Base-by-base conservation (phyloP, 1,284 basidiomycete species). In the Ceratobasidium sp. region DNA sequence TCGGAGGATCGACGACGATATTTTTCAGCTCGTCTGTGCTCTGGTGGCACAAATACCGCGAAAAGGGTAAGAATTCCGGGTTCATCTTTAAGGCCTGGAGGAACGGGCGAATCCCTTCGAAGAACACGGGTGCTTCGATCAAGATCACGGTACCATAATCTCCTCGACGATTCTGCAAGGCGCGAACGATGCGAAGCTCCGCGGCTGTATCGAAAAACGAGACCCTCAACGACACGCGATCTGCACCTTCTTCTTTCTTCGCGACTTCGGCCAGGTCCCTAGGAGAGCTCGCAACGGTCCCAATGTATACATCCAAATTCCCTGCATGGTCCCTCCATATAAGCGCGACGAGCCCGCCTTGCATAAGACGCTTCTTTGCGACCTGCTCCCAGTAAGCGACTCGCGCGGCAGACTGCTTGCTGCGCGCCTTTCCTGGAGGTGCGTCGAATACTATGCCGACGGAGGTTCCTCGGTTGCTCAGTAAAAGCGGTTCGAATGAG, bases 21-120 rank as follows among this genome's bases (percentile, higher is more conserved):
- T 80, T 78, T 0, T 73, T 64, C 44, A 87, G 78, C 71, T 80
- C 80, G 17, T 78, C 79, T 0, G 75, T 75, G 2, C 83, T 82
- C 27, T 79, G 71, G 75, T 85, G 85, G 0, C 83, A 83, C 19
- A 91, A 83, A 77, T 90, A 90, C 24, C 82, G 81, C 0, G 82
- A 78, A 77, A 91, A 89, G 0, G 90, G 90, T 0, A 91, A 74
- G 0, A 81, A 80, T 60, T 86, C 85, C 0, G 90, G 89, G 53
- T 87, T 87, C 27, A 82, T 81, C 14, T 81, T 62, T 17, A 91
- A 82, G 0, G 87, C 85, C 56, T 89, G 84, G 9, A 92, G 83
- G 81, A 91, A 91, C 0, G 91, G 90, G 2, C 88, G 84, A 48
- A 90, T 86, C 0, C 88, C 82, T 73, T 90, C 89, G 69, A 87